A percentile compares a stretch with the other conserved stretches of the same genome.
These are phyloP conservation scores for Nakazawaea pomicola DNA, from an alignment of 805 yeast species.

Conservation along the genomic window DNA sequence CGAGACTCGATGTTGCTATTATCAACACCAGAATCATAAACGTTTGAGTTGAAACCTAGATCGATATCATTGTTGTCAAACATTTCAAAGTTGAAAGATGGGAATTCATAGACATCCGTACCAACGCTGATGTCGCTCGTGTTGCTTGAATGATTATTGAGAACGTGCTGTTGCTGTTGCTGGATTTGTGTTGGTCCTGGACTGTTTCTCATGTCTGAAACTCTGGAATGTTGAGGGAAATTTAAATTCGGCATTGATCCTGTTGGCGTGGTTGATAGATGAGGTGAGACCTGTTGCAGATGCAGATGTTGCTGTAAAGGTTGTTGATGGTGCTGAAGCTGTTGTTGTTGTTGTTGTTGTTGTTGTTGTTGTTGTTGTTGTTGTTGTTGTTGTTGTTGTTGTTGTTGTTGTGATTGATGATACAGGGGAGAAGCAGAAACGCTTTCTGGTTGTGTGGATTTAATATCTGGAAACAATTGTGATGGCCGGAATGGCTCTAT, in stretches of 20 bases:
- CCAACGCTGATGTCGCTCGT: background rate
- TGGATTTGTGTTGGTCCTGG: background rate
- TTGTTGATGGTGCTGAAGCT: too few relatives aligned
- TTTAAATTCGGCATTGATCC: background rate
- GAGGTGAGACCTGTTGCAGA: conserved; percentile 1
- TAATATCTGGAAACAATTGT: conserved; percentile 3
- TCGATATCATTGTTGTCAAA: conserved; percentile 2
- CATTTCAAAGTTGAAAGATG: conserved; percentile 2
- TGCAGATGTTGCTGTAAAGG: background rate
- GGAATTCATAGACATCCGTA: conserved; percentile 1
- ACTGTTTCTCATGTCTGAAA: conserved; percentile 5
- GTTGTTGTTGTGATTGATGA: background rate
- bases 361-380: background rate
- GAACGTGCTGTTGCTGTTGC: too few relatives aligned
- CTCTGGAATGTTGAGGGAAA: background rate
- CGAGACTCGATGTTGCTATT: background rate
- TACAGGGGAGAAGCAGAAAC: too few relatives aligned
- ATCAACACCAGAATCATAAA: too few relatives aligned
- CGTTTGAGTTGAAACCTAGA: background rate
- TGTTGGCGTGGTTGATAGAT: background rate
- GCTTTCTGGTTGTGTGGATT: too few relatives aligned
- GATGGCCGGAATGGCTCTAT: background rate
- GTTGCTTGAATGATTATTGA: too few relatives aligned
- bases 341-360: background rate
- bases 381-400: background rate